Percentiles rank a stretch among this genome's conserved stretches.
These are phyloP conservation scores for Neoscytalidium dimidiatum DNA, from an alignment of 2,329 filamentous ascomycete species.

Conservation along the genomic window DNA sequence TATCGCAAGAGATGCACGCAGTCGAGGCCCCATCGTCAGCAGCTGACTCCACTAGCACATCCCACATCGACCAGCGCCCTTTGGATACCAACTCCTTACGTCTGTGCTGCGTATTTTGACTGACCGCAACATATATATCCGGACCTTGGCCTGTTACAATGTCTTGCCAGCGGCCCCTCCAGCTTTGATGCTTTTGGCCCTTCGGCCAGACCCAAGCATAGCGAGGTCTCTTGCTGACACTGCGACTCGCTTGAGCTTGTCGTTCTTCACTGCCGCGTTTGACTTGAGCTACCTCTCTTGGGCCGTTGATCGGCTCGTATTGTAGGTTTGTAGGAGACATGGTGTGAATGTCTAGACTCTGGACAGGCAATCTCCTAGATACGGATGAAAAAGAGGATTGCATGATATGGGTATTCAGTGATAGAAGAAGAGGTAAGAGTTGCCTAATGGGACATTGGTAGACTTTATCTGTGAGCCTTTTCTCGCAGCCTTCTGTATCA, in stretches of 20 bases:
- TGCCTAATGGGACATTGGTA: too few relatives aligned
- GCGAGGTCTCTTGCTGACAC: conserved; percentile 32
- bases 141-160: conserved; percentile 44
- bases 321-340: neutral
- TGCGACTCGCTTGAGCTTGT: conserved; percentile 31
- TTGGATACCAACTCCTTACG: conserved; percentile 39
- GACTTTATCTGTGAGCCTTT: too few relatives aligned
- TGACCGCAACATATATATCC: conserved; percentile 47
- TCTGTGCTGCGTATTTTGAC: conserved; percentile 39
- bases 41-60: conserved; percentile 29
- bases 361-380: neutral
- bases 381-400: neutral
- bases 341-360: neutral
- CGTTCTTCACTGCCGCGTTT: conserved; percentile 23
- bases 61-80: conserved; percentile 40
- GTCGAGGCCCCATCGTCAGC: neutral
- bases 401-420: neutral
- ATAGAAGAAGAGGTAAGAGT: too few relatives aligned
- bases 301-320: neutral
- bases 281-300: neutral
- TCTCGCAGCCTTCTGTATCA: too few relatives aligned
- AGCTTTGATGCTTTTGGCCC: conserved; percentile 40
- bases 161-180: conserved; percentile 45
- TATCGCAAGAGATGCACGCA: conserved; percentile 19
- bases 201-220: conserved; percentile 48